Percentiles rank a stretch among this genome's conserved stretches.
Evolutionary conservation across 225 moss, liverwort and hornwort species (phyloP).

Genomic region (Bryoerythrophyllum caledonicum): DNA sequence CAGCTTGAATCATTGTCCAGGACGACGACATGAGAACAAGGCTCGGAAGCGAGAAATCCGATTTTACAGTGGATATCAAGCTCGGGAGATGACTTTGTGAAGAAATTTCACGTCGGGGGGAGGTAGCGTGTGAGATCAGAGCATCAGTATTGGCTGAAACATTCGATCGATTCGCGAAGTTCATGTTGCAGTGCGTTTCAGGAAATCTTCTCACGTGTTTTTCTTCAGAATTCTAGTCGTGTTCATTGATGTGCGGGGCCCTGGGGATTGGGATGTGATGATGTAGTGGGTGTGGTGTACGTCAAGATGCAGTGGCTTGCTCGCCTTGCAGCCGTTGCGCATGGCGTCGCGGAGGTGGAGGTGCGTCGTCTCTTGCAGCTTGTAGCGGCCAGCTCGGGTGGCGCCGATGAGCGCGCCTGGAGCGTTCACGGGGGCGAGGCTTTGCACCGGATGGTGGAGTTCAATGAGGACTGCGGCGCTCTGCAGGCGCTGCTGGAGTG

Average conservation of each 20-base stretch:
- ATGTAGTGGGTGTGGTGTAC: not conserved
- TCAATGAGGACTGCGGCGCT: conserved; percentile 9
- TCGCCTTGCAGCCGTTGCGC: conserved; percentile 22
- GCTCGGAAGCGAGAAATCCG: too few relatives aligned
- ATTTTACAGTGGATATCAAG: too few relatives aligned
- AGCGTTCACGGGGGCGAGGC: not conserved
- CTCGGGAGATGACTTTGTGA: too few relatives aligned
- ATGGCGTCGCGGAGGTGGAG: conserved; percentile 13
- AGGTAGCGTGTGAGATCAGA: too few relatives aligned
- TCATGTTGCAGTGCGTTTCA: not conserved
- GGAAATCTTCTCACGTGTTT: not conserved
- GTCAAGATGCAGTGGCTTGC: conserved; percentile 14
- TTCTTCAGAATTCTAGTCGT: not conserved
- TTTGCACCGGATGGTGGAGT: conserved; percentile 20
- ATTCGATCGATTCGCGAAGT: too few relatives aligned
- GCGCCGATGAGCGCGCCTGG: conserved; percentile 6
- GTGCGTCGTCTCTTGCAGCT: conserved; percentile 21
- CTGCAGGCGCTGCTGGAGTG: conserved; percentile 27
- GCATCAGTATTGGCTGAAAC: too few relatives aligned
- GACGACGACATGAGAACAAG: too few relatives aligned
- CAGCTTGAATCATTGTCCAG: too few relatives aligned
- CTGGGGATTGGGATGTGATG: not conserved
- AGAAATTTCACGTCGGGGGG: too few relatives aligned
- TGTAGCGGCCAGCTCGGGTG: not conserved
- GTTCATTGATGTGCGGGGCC: not conserved